A percentile compares a stretch with the other conserved stretches of the same genome.
phyloP scores from a whole-genome alignment of 768 basidiomycete genomes.

The Phaffia tasmanica region DNA sequence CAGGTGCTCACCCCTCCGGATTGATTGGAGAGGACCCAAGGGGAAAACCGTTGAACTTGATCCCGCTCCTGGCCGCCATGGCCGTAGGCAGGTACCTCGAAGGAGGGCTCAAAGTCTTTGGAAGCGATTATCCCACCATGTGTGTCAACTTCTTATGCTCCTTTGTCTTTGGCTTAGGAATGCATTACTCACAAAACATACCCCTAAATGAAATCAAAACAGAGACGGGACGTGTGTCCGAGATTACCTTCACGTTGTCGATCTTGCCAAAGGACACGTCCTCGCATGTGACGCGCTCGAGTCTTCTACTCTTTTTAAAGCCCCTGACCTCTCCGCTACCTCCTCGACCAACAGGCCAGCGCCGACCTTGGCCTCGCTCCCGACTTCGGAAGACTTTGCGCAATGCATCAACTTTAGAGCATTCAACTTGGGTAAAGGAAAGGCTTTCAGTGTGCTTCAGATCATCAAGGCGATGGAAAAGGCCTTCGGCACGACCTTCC shows the following conservation, averaged over 20 bases:
- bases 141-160: slow-evolving; percentile 38
- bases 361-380: slow-evolving; percentile 29
- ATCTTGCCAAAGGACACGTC: slow-evolving; percentile 87
- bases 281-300: slow-evolving; percentile 74
- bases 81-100: slow-evolving; percentile 76
- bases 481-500: slow-evolving; percentile 76
- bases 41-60: slow-evolving; percentile 85
- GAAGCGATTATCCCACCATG: slow-evolving; percentile 93
- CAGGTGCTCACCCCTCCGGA: slow-evolving; percentile 95
- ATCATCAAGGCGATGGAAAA: slow-evolving; percentile 91
- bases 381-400: slow-evolving; percentile 41
- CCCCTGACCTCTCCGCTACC: background rate
- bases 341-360: background rate
- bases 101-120: slow-evolving; percentile 65
- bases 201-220: background rate
- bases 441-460: slow-evolving; percentile 81
- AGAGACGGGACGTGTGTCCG: slow-evolving; percentile 26
- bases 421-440: slow-evolving; percentile 92
- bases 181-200: background rate
- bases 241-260: slow-evolving; percentile 54
- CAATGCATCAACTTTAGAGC: slow-evolving; percentile 54
- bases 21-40: slow-evolving; percentile 91
- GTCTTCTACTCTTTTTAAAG: slow-evolving; percentile 19
- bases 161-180: background rate
- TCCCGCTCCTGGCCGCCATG: slow-evolving; percentile 89